A percentile compares a stretch with the other conserved stretches of the same genome.
These are phyloP conservation scores for Sugiyamaella floridensis DNA, from an alignment of 805 yeast genomes.

Conservation along the genomic window DNA sequence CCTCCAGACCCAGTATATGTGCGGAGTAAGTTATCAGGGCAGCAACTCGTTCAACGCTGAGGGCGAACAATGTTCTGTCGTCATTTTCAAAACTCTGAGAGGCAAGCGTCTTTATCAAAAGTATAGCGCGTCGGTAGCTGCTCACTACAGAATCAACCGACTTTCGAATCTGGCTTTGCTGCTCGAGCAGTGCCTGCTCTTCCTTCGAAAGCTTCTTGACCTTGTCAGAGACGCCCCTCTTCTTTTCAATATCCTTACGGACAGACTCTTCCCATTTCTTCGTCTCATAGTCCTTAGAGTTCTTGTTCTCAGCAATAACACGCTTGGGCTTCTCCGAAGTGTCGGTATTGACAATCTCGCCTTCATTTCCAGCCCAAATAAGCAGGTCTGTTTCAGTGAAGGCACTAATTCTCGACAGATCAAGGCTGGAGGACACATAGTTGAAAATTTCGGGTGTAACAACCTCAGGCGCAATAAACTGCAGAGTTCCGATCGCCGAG, in stretches of 20 bases:
- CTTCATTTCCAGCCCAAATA: constrained; percentile 67
- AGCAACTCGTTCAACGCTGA: constrained; percentile 26
- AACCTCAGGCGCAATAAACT: constrained; percentile 51
- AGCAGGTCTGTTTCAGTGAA: constrained; percentile 45
- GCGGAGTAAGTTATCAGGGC: not conserved
- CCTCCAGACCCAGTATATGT: constrained; percentile 7
- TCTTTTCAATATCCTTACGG: constrained; percentile 63
- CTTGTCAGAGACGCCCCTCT: constrained; percentile 30
- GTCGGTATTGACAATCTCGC: constrained; percentile 47
- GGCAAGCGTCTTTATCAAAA: constrained; percentile 49
- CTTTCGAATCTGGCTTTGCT: constrained; percentile 53
- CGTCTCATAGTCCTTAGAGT: constrained; percentile 78
- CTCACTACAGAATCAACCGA: constrained; percentile 36
- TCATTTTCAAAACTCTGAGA: constrained; percentile 56
- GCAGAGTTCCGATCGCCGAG: constrained; percentile 34
- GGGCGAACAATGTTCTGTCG: constrained; percentile 35
- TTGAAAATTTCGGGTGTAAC: constrained; percentile 45
- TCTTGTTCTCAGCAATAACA: constrained; percentile 50
- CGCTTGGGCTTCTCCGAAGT: constrained; percentile 30
- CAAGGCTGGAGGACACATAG: not conserved
- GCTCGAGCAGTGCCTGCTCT: constrained; percentile 62
- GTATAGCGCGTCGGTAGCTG: constrained; percentile 43
- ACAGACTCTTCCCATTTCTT: constrained; percentile 84
- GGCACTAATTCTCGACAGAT: not conserved
- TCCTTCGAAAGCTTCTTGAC: constrained; percentile 64